Evolutionary conservation across 2,329 filamentous ascomycete genomes (phyloP).

Genomic region (Fusarium pininemorale): DNA sequence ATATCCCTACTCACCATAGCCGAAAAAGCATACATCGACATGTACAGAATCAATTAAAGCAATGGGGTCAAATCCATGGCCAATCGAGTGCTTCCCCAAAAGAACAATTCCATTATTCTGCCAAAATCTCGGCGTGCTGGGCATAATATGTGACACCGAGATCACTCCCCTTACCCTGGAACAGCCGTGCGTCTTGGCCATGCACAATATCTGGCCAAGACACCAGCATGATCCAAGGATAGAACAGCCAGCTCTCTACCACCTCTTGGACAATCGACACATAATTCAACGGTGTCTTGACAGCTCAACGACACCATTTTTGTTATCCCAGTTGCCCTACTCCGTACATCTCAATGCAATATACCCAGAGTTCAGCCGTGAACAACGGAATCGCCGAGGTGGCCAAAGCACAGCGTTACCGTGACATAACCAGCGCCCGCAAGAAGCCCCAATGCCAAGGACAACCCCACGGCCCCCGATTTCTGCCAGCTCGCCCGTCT

Average conservation of each 20-base stretch:
- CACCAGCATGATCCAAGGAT: not conserved
- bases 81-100: not conserved
- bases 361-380: not conserved
- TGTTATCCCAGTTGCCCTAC: too few relatives aligned
- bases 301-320: not conserved
- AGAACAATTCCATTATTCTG: not conserved
- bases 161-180: not conserved
- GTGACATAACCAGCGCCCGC: constrained; percentile 12
- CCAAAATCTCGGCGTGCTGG: not conserved
- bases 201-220: constrained; percentile 4
- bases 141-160: not conserved
- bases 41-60: not conserved
- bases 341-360: too few relatives aligned
- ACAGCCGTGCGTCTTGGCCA: not conserved
- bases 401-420: not conserved
- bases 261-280: not conserved
- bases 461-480: not conserved
- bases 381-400: not conserved
- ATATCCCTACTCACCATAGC: not conserved
- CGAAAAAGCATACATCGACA: fast-evolving
- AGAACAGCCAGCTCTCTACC: not conserved
- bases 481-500: not conserved
- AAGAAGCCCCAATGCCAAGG: constrained; percentile 1
- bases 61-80: not conserved
- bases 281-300: not conserved